These are phyloP conservation scores for Lycium ferocissimum DNA, from an alignment of 257 asterid genomes.

Conservation along the genomic window DNA sequence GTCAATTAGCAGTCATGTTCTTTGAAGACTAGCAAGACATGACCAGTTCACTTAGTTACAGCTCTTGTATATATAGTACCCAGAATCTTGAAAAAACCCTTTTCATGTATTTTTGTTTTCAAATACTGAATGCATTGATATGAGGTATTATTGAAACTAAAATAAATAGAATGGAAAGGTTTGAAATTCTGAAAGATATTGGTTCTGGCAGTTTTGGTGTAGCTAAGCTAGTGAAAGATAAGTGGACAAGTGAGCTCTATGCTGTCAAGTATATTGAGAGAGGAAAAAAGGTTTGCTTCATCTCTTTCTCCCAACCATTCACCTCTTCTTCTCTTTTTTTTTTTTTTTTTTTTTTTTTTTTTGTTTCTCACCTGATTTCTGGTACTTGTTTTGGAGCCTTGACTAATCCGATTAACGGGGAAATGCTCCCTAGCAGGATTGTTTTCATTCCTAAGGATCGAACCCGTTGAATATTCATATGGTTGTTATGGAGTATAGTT, in stretches of 20 bases:
- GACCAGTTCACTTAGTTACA: background rate
- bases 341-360: no score
- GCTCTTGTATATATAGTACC: background rate
- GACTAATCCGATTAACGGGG: background rate
- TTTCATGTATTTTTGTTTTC: background rate
- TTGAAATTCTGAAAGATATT: conserved; percentile 73
- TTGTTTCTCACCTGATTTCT: no score
- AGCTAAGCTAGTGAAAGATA: conserved; percentile 82
- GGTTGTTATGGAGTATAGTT: background rate
- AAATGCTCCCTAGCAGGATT: background rate
- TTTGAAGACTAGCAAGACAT: background rate
- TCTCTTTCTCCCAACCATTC: background rate
- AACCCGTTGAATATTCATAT: background rate
- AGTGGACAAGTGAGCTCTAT: conserved; percentile 58
- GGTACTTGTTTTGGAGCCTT: background rate
- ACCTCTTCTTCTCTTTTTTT: background rate
- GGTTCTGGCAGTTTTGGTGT: conserved; percentile 97
- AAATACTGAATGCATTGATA: background rate
- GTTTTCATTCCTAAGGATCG: background rate
- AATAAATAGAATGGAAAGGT: conserved; percentile 64
- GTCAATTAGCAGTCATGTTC: background rate
- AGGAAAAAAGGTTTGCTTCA: conserved; percentile 65
- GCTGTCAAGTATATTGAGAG: conserved; percentile 93
- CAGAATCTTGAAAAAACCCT: background rate
- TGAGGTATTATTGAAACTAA: background rate